Base-by-base conservation (phyloP, 805 yeast species). In the Sungouiella blattae region DNA sequence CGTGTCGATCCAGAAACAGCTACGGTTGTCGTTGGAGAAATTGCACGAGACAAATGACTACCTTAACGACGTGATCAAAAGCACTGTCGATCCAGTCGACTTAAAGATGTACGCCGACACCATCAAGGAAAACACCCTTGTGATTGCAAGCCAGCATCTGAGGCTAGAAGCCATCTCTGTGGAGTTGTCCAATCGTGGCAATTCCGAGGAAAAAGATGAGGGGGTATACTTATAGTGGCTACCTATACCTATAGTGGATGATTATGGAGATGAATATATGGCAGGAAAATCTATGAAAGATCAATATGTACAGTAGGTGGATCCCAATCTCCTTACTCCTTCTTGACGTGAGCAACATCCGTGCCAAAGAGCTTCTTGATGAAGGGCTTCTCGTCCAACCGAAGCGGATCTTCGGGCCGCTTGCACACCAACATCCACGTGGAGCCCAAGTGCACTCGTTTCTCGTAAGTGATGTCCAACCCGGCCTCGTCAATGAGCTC, bases 401-500 rank as follows among this genome's bases (percentile, higher is more conserved):
- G 48, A 66, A 65, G 67, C 5, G 73, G 68, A 53, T 83, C 91
- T 36, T 79, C 83, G n/a, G 83, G 82, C 46, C 73, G 69, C 61
- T 85, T 85, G 28, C 87, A 83, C 6, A 83, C 78, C 46, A 83
- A 69, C 61, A 83, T 75, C 93, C 93, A 89, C 4, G 96, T 87
- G 1, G 98, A 85, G 14, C 98, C 98, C 42, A 93, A 72, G 62
- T 93, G 97, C 14, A 79, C 79, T 45, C 95, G 70, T 43, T 77
- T 78, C 51, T 86, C 91, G 47, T 78, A 80, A 2, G 88, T 86
- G 28, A 93, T 75, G 46, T 84, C 89, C 37, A 93, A 67, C 0
- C 95, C 95, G 5, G 95, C 80, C 39, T 78, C 79, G 54, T 84
- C 89, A 18, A 93, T 72, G 26, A 93, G 69, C 49, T 83, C 94